Evolutionary conservation across 2,329 filamentous ascomycete species (phyloP), one percentile per base, ranked within the genome.

Genomic region (Exophiala lecanii-corni): DNA sequence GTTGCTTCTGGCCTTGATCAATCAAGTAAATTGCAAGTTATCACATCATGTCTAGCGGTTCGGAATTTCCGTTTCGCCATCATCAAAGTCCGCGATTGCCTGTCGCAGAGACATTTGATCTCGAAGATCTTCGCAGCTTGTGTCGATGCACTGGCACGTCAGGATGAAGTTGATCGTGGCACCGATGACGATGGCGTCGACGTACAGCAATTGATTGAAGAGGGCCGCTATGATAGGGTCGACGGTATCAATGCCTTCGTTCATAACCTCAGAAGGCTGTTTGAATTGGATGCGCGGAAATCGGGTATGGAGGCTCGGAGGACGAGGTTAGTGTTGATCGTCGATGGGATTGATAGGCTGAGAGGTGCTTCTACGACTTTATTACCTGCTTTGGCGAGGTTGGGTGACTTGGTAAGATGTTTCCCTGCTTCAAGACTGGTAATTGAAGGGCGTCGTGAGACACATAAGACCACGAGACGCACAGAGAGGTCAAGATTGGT

Each of bases 341-440:
- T 97, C 50, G 92, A 97, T 68, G 86, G 81, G 9, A 82, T 97
- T 44, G 91, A 97, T 62, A 78, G 75, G 50, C 86, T 95, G 62
- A 75, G 84, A 57, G 91, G 97, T 59, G 80, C 84, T 4, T 79
- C 85, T 4, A 75, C 80, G 2, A 94, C 87, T 1, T 67, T 97
- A 10, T 68, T 95, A 3, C 82, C 89, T 21, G 89, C 86, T 9
- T 67, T 98, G 49, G 86, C 85, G 16, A 77, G 89, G 48, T 64
- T 98, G 15, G 84, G 86, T 10, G 89, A 96, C 63, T 18, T 43
- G 19, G 40, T 34, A 36, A 20, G 12, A 17, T n/a, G 6, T 5
- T 16, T 1, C 16, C 9, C 20, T 13, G 15, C 13, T 3, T 33
- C 36, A 32, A 43, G 57, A 47, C 54, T 43, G 45, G 15, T n/a